Base-by-base conservation (phyloP, 2,329 filamentous ascomycete species). In the Cladorrhinum sp. region DNA sequence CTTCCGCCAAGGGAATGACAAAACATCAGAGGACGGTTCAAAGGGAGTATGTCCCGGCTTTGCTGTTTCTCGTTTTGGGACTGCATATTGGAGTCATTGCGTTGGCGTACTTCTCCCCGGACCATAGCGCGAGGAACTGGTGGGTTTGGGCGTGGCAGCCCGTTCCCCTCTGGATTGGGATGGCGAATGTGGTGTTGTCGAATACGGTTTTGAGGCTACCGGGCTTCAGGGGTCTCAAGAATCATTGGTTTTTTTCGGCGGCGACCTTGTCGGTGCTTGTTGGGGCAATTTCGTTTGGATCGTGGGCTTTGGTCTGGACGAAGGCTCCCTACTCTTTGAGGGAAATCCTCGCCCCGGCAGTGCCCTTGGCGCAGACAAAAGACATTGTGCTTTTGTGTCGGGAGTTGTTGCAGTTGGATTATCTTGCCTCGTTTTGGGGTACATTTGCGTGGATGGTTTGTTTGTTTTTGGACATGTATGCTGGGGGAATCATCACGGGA, bases 91-190 rank as follows among this genome's bases (percentile, higher is more conserved):
- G 58, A 16, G 58, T 66, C 5, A 20, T 51, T 2, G 3, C 5
- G 16, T 59, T 55, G 33, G 65, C 64, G 50, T 69, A 62, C 39
- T 49, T 67, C 3, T 55, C 64, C 2, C 64, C 65, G 0, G 66
- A 69, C 14, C 30, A 49, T 2, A 42, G 55, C 18, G 66, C 61
- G 1, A 64, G 67, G 2, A 67, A 71, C 50, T 68, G 59, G 28
- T 68, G 67, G 68, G 62, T 64, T 14, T 71, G 66, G 66, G 66
- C 65, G 18, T 71, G 68, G 69, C 69, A 70, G 55, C 51, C 67
- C 42, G 48, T 58, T 18, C 68, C 69, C 30, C 18, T 68, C 1
- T 70, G 66, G 66, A 66, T 70, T 20, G 66, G 68, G 1, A 0
- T 69, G 1, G 55, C 36, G 28, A 68, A 68, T 52, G n/a, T 60